Evolutionary conservation across 352 stramenopile species (phyloP).

Genomic region (Lagenidium giganteum): DNA sequence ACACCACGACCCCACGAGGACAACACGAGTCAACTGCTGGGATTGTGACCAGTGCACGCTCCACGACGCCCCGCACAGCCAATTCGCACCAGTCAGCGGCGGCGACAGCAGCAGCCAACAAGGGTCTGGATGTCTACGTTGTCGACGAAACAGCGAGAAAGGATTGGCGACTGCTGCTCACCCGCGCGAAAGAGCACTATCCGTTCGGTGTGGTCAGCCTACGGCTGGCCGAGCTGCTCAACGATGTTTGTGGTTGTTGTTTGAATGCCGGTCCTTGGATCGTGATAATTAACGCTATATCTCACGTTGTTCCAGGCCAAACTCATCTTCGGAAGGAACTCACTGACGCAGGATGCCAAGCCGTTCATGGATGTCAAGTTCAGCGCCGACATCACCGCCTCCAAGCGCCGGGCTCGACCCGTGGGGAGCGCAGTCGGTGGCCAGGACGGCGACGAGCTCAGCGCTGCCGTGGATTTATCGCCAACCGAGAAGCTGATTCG

Average conservation of each 20-base stretch:
- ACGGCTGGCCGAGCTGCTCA: conserved; percentile 52
- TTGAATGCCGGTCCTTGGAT: too few species aligned
- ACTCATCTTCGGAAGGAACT: conserved; percentile 8
- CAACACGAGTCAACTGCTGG: too few species aligned
- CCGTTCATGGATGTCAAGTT: conserved; percentile 44
- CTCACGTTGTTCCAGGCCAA: conserved; percentile 24
- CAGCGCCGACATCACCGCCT: conserved; percentile 38
- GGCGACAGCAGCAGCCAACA: too few species aligned
- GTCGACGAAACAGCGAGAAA: conserved; percentile 54
- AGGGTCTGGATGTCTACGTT: conserved; percentile 34
- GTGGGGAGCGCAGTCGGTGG: conserved; percentile 21
- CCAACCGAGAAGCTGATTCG: conserved; percentile 38
- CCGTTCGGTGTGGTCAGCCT: conserved; percentile 53
- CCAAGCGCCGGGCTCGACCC: conserved; percentile 46
- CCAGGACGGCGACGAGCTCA: conserved; percentile 12
- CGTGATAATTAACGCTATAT: too few species aligned
- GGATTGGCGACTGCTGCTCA: conserved; percentile 43
- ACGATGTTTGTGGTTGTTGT: conserved; percentile 5
- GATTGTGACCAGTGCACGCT: conserved; percentile 2
- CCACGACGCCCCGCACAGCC: conserved; percentile 12
- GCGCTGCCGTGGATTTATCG: conserved; percentile 19
- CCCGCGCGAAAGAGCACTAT: conserved; percentile 35
- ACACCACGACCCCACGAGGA: too few species aligned
- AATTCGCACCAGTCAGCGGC: too few species aligned
- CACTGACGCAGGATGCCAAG: conserved; percentile 2